Conservation (phyloP, 2,329 filamentous ascomycete genomes). For the Ciborinia camelliae region DNA sequence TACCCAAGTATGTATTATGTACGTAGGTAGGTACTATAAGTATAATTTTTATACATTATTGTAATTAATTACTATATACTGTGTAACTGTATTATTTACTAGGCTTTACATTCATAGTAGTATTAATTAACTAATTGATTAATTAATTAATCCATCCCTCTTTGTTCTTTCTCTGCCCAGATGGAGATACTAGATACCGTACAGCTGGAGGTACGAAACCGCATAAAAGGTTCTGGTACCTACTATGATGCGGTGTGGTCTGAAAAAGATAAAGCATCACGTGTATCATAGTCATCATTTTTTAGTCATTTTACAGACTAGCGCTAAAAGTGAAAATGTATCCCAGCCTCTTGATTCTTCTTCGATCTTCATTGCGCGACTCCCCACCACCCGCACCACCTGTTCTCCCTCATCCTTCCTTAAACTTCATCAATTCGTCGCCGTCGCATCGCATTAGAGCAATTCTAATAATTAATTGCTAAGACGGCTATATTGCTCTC, state of each 20-base stretch:
- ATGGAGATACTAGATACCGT: too few species aligned
- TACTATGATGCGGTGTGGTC: too few species aligned
- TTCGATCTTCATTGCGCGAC: constrained; percentile 11
- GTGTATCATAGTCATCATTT: too few species aligned
- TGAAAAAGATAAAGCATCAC: too few species aligned
- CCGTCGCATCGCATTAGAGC: constrained; percentile 7
- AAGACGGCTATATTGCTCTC: background rate
- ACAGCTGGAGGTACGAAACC: too few species aligned
- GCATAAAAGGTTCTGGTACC: too few species aligned
- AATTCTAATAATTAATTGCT: background rate
- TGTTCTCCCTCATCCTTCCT: constrained; percentile 4
- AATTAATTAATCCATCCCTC: too few species aligned
- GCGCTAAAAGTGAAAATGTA: constrained; percentile 3
- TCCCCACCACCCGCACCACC: constrained; percentile 14
- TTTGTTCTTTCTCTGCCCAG: background rate
- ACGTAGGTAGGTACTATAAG: too few species aligned
- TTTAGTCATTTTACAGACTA: background rate
- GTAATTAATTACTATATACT: too few species aligned
- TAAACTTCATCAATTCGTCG: background rate
- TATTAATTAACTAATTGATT: too few species aligned
- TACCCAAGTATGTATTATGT: too few species aligned
- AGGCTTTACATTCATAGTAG: background rate
- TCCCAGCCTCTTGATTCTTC: constrained; percentile 19
- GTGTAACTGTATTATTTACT: background rate
- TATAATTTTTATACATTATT: background rate